Base-by-base conservation (phyloP, 2,329 filamentous ascomycete genomes). In the Ophiostoma himal-ulmi region DNA sequence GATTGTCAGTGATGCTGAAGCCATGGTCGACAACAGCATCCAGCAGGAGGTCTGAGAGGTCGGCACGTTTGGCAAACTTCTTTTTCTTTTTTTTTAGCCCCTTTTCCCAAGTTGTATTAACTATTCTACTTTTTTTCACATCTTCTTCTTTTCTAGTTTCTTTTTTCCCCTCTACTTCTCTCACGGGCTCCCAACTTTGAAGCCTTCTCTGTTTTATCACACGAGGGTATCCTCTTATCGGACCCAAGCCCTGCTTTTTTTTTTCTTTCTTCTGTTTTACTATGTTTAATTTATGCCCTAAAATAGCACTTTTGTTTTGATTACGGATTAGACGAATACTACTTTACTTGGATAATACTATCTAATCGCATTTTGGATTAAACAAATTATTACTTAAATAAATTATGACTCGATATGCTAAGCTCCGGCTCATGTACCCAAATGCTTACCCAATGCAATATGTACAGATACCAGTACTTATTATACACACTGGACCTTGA, bases 401-500 rank as follows among this genome's bases (percentile, higher is more conserved):
- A 11, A 36, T 34, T 62, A 14, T 26, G 26, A 62, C 13, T 30
- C 22, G 14, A 62, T 62, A 62, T 62, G 57, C 57, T 30, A 62
- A 62, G 36, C 57, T 34, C 57, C 57, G 17, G 57, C 22, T 57
- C 7, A 57, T 57, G 52, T 20, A n/a, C 26, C 13, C 11, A 62
- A 65, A 34, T 37, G 34, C 14, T 36, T 34, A 30, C 26, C 22
- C 54, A 60, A 60, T 60, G 54, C 54, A 60, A 17, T 39, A 65
- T 65, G 34, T 39, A 13, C 34, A 22, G 11, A 20, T 41, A 20
- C 44, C 17, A 20, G 20, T 26, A 44, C 10, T 13, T 7, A 54
- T 65, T 70, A 74, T 20, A 74, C 70, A 22, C 70, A 65, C 60
- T 68, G 36, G 6, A 69, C 48, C 8, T 64, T 22, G 36, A 74